Evolutionary conservation across 2,329 filamentous ascomycete species (phyloP).

Genomic region (Scedosporium apiospermum): DNA sequence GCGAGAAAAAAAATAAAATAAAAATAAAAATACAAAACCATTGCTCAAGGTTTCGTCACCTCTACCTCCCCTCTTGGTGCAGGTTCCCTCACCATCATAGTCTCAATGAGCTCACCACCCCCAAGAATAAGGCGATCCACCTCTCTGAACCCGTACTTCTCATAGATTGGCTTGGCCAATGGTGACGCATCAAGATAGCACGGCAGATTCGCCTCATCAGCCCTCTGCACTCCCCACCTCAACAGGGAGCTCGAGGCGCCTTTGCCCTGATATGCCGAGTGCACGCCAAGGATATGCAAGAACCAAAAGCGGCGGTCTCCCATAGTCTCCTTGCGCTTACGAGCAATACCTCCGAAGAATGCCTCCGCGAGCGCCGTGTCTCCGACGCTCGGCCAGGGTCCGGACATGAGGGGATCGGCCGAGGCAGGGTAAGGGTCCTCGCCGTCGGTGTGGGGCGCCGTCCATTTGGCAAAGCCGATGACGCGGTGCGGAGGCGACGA

Average conservation of each 20-base stretch:
- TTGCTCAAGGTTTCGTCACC: neutral
- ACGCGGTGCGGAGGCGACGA: slow-evolving; percentile 1
- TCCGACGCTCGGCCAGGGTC: slow-evolving; percentile 28
- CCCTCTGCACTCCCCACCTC: slow-evolving; percentile 35
- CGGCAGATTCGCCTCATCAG: slow-evolving; percentile 25
- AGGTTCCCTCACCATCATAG: slow-evolving; percentile 2
- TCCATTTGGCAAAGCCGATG: slow-evolving; percentile 6
- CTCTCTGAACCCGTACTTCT: slow-evolving; percentile 7
- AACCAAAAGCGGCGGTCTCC: slow-evolving; percentile 34
- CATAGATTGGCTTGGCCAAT: neutral
- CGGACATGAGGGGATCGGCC: neutral
- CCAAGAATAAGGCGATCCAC: neutral
- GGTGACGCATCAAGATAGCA: slow-evolving; percentile 3
- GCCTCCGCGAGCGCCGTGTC: slow-evolving; percentile 22
- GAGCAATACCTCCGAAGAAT: slow-evolving; percentile 30
- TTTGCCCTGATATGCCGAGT: slow-evolving; percentile 30
- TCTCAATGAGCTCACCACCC: neutral
- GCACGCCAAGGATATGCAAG: slow-evolving; percentile 37
- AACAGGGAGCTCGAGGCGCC: slow-evolving; percentile 35
- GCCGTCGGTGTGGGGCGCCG: neutral
- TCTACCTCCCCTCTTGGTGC: neutral
- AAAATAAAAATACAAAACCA: neutral
- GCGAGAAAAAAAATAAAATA: neutral
- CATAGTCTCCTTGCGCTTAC: slow-evolving; percentile 27
- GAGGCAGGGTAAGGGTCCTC: neutral